Evolutionary conservation across 176 grass and related monocot species (phyloP).

Genomic region (Paspalum vaginatum): DNA sequence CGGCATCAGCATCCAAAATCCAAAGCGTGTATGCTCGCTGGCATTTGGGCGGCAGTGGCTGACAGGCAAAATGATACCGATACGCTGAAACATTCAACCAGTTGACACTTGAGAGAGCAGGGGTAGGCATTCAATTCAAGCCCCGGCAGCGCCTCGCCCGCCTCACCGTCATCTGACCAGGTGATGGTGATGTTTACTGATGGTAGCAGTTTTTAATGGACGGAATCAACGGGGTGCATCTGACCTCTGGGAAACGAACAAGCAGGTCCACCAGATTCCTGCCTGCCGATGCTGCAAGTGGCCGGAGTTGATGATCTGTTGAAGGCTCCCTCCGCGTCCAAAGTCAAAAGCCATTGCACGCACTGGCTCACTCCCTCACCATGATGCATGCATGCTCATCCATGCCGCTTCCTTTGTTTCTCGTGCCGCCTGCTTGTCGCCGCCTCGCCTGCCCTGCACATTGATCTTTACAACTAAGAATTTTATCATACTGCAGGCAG

Average conservation of each 20-base stretch:
- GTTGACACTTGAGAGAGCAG: no score
- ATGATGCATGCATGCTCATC: background rate
- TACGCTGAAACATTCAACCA: no score
- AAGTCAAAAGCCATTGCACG: conserved; percentile 51
- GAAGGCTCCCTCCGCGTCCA: background rate
- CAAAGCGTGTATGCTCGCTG: no score
- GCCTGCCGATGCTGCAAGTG: background rate
- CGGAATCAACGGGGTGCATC: conserved; percentile 31
- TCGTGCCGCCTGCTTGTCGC: conserved; percentile 38
- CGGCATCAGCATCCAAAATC: no score
- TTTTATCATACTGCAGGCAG: background rate
- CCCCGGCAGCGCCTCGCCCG: no score
- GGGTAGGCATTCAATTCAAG: no score
- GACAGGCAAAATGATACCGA: no score
- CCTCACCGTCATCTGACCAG: no score
- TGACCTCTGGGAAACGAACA: conserved; percentile 57
- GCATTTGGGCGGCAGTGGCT: no score
- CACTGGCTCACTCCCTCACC: background rate
- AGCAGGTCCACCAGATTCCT: conserved; percentile 43
- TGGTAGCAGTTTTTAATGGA: background rate
- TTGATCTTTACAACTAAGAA: background rate
- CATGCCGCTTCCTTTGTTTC: conserved; percentile 28
- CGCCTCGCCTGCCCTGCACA: background rate
- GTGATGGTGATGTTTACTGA: no score
- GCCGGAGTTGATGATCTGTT: conserved; percentile 17